A percentile compares a stretch with the other conserved stretches of the same genome.
These are phyloP conservation scores for Exophiala sp. DNA, from an alignment of 2,329 filamentous ascomycete species.

Conservation along the genomic window DNA sequence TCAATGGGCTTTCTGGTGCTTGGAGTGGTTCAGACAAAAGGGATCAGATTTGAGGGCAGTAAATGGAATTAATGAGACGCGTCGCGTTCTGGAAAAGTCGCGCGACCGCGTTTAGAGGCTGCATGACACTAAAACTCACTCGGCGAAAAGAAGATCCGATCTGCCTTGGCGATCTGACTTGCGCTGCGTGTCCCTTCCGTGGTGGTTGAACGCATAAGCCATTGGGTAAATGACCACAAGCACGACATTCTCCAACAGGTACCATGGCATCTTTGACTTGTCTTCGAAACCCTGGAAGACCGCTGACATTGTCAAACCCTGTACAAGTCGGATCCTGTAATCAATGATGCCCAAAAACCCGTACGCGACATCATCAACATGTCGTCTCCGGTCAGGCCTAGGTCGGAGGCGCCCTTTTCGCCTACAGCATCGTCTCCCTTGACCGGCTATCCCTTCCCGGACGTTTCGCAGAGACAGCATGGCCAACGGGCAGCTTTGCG, in stretches of 20 bases:
- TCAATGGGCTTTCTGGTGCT: neutral
- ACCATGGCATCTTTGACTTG: neutral
- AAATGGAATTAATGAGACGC: neutral
- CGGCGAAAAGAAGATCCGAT: neutral
- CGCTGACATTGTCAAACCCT: neutral
- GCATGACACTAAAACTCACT: neutral
- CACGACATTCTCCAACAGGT: neutral
- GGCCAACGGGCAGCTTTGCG: constrained; percentile 41
- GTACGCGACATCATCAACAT: constrained; percentile 4
- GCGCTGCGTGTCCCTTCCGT: neutral
- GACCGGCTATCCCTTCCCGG: constrained; percentile 25
- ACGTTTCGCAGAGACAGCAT: constrained; percentile 13
- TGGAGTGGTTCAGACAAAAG: neutral
- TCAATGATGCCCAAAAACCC: neutral
- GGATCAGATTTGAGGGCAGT: neutral
- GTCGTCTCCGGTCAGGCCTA: constrained; percentile 18
- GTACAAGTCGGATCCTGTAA: neutral
- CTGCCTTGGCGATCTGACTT: neutral
- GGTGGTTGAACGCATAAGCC: neutral
- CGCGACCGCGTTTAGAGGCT: neutral
- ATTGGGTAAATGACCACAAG: too few relatives aligned
- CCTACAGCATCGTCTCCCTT: constrained; percentile 17
- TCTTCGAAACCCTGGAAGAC: neutral
- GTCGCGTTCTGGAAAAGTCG: neutral
- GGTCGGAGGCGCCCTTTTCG: constrained; percentile 14